Percentiles rank a stretch among this genome's conserved stretches.
Evolutionary conservation across 2,329 filamentous ascomycete genomes (phyloP).

Genomic region (Karstenula rhodostoma): DNA sequence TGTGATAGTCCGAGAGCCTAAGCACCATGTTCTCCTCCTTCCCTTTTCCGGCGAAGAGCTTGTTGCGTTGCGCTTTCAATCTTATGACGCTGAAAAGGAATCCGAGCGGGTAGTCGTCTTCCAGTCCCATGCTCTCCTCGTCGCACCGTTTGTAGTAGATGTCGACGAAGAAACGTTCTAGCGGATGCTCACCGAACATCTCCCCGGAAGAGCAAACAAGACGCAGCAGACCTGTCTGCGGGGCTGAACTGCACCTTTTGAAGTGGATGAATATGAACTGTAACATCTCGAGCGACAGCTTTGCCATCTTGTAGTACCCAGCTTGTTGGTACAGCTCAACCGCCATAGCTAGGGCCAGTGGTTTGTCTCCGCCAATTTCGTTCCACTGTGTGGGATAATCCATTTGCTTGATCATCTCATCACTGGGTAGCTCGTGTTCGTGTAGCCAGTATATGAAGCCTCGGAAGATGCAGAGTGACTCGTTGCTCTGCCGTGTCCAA

Average conservation of each 20-base stretch:
- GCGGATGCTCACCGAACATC: background rate
- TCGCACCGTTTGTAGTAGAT: background rate
- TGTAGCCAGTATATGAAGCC: background rate
- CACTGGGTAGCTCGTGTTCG: background rate
- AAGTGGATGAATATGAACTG: background rate
- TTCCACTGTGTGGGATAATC: background rate
- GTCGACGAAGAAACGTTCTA: background rate
- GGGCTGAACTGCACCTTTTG: background rate
- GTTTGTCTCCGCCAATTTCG: background rate
- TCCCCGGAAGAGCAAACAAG: background rate
- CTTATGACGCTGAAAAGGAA: background rate
- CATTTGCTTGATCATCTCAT: background rate
- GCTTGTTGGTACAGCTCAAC: background rate
- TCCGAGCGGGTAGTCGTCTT: background rate
- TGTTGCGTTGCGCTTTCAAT: background rate
- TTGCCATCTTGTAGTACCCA: background rate
- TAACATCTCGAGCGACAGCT: background rate
- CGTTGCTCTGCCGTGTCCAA: background rate
- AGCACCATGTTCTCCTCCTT: background rate
- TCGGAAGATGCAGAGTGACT: background rate
- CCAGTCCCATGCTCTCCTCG: background rate
- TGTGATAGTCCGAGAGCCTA: background rate
- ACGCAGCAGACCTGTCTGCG: background rate
- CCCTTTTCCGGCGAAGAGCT: background rate
- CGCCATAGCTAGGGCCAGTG: background rate